Conservation (phyloP, 257 asterid genomes). For the Craterostigma plantagineum region DNA sequence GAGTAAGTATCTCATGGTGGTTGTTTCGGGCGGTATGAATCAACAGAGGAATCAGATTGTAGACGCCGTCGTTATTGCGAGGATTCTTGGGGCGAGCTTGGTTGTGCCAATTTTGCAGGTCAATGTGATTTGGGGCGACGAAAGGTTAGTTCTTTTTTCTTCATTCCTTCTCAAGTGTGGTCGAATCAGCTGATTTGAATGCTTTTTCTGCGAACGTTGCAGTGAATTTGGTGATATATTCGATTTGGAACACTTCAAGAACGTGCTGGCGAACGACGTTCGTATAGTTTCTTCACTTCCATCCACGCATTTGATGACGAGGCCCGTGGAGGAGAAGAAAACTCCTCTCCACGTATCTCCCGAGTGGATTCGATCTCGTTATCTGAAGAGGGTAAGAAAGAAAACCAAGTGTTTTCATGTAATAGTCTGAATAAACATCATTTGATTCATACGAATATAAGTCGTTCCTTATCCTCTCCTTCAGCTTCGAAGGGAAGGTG, state of each 20-base stretch:
- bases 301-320: slow-evolving; percentile 69
- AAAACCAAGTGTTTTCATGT: too few species aligned
- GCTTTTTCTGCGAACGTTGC: slow-evolving; percentile 11
- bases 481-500: slow-evolving; percentile 81
- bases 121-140: slow-evolving; percentile 94
- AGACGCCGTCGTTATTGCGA: slow-evolving; percentile 88
- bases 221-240: slow-evolving; percentile 88
- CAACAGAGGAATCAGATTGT: slow-evolving; percentile 96
- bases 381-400: slow-evolving; percentile 27
- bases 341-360: slow-evolving; percentile 63
- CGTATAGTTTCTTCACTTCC: slow-evolving; percentile 70
- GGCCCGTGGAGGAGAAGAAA: slow-evolving; percentile 69
- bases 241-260: slow-evolving; percentile 85
- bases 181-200: background rate
- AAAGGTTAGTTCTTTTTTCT: slow-evolving; percentile 36
- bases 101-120: slow-evolving; percentile 86
- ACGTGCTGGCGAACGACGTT: slow-evolving; percentile 55
- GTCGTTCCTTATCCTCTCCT: slow-evolving; percentile 5
- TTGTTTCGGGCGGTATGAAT: slow-evolving; percentile 90
- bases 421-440: background rate
- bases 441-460: too few species aligned
- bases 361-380: slow-evolving; percentile 68
- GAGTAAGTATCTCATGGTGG: slow-evolving; percentile 60
- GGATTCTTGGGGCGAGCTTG: slow-evolving; percentile 79
- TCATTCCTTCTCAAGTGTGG: too few species aligned